These are phyloP conservation scores for Alternaria brassicae DNA, from an alignment of 2,329 filamentous ascomycete species.

Conservation along the genomic window DNA sequence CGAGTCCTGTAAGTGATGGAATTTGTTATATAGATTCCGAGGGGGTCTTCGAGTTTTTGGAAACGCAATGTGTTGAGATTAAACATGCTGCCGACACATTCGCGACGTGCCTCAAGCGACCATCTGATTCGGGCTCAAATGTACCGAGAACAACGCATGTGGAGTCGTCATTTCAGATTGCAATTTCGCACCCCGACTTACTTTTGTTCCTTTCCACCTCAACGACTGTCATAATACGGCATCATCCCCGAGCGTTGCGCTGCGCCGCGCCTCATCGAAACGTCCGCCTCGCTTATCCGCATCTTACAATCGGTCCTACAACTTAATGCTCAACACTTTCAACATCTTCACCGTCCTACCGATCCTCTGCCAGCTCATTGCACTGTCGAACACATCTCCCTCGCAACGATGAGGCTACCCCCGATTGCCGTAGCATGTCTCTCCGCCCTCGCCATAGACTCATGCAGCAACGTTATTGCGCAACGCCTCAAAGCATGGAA, in stretches of 20 bases:
- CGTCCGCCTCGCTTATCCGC: constrained; percentile 1
- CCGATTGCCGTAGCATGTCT: constrained; percentile 45
- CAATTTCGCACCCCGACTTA: background rate
- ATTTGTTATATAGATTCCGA: too few relatives aligned
- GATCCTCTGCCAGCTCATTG: background rate
- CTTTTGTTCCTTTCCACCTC: background rate
- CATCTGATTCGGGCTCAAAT: constrained; percentile 14
- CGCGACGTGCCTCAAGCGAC: background rate
- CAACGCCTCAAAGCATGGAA: constrained; percentile 48
- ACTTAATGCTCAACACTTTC: background rate
- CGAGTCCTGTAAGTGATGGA: background rate
- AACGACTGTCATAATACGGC: background rate
- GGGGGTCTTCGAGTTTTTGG: too few relatives aligned
- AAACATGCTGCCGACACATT: constrained; percentile 11
- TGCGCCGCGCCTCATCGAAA: background rate
- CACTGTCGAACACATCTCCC: background rate
- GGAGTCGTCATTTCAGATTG: constrained; percentile 11
- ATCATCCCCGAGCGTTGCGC: background rate
- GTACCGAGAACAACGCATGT: constrained; percentile 16
- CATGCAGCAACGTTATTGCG: constrained; percentile 48
- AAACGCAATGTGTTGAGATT: too few relatives aligned
- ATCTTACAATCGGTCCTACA: constrained; percentile 5
- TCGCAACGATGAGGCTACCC: constrained; percentile 37
- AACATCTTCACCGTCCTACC: background rate
- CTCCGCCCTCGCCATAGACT: constrained; percentile 47